These are phyloP conservation scores for Madurella fahalii DNA, from an alignment of 2,329 filamentous ascomycete genomes.

Conservation along the genomic window DNA sequence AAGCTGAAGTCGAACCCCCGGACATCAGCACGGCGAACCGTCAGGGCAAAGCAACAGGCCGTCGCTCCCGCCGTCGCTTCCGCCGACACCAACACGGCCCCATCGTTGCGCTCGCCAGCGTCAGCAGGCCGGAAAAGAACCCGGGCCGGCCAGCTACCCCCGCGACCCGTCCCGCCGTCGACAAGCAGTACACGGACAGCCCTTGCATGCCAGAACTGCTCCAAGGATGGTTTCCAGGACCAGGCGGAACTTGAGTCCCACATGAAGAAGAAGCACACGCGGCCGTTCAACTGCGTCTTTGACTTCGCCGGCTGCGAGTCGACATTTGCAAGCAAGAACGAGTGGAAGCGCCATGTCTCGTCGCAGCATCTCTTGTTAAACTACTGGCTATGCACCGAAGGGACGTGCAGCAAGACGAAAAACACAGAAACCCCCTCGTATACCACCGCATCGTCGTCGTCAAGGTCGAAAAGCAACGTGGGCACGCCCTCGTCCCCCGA, in stretches of 20 bases:
- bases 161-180: not conserved
- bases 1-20: conserved; percentile 7
- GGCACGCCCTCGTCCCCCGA: conserved; percentile 1
- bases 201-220: conserved; percentile 36
- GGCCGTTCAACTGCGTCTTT: conserved; percentile 74
- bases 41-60: not conserved
- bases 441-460: not conserved
- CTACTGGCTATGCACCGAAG: conserved; percentile 73
- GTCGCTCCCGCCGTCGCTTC: not conserved
- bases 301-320: conserved; percentile 69
- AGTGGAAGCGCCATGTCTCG: conserved; percentile 87
- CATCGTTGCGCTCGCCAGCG: not conserved
- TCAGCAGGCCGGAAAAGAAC: not conserved
- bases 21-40: not conserved
- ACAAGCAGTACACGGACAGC: conserved; percentile 3
- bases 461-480: no score
- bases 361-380: conserved; percentile 73
- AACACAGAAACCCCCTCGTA: not conserved
- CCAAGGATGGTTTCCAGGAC: conserved; percentile 42
- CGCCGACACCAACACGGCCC: not conserved
- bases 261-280: conserved; percentile 50
- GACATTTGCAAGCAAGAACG: conserved; percentile 78
- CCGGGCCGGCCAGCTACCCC: not conserved
- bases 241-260: conserved; percentile 44
- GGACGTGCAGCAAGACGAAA: conserved; percentile 42